phyloP scores from a whole-genome alignment of 176 grass and related monocot species.

The Phyllostachys edulis region DNA sequence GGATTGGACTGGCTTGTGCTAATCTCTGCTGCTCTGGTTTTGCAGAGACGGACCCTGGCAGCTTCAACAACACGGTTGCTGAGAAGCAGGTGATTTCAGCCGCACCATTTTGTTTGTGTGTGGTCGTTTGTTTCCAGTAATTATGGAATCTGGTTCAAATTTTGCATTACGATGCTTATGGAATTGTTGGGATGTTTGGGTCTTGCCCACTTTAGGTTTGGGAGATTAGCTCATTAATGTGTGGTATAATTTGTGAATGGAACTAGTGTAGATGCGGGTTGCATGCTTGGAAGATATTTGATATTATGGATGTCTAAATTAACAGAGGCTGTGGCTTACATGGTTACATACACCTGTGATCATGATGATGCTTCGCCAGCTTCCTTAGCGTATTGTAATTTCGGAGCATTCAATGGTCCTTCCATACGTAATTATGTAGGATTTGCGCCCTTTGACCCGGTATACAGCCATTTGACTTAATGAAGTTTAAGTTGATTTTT shows the following conservation, averaged over 20 bases:
- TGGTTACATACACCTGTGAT: background rate
- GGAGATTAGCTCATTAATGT: background rate
- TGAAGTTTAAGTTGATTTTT: conserved; percentile 14
- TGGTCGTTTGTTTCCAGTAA: background rate
- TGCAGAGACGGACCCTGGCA: conserved; percentile 79
- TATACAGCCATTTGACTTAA: background rate
- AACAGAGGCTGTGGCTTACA: background rate
- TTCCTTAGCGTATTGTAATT: background rate
- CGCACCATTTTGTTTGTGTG: background rate
- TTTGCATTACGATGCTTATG: background rate
- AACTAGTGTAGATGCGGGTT: background rate
- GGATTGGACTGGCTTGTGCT: conserved; percentile 23
- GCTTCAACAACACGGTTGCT: conserved; percentile 96
- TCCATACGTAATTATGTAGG: conserved; percentile 3
- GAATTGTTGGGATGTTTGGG: background rate
- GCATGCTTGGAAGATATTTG: background rate
- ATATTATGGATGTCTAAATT: background rate
- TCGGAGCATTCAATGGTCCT: conserved; percentile 17
- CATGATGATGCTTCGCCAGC: background rate
- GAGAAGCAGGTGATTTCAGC: conserved; percentile 71
- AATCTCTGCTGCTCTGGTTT: conserved; percentile 28
- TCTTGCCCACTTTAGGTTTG: background rate
- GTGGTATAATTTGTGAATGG: background rate
- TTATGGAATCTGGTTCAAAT: background rate
- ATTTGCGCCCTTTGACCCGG: background rate